phyloP scores from a whole-genome alignment of 257 asterid species.

The Nicotiana benthamiana region DNA sequence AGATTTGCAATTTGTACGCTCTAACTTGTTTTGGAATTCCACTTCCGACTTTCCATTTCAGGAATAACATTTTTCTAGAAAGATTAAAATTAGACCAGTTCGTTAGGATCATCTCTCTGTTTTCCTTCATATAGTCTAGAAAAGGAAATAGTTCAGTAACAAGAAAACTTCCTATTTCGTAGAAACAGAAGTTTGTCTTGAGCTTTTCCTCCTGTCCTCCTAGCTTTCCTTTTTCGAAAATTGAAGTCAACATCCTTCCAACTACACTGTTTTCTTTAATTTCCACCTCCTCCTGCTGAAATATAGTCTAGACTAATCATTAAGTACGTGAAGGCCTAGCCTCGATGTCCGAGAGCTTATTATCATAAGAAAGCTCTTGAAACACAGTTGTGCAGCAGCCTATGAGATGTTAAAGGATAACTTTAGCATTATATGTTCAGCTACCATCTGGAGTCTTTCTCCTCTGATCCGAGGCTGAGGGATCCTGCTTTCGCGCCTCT shows the following conservation, averaged over 20 bases:
- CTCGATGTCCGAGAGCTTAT: neutral
- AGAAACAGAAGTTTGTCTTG: too few relatives aligned
- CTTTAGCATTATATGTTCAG: neutral
- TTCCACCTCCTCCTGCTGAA: neutral
- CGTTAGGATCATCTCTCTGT: neutral
- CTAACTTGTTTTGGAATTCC: neutral
- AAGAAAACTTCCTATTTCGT: neutral
- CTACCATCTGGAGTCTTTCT: slow-evolving; percentile 27
- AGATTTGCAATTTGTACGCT: neutral
- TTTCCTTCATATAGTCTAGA: neutral
- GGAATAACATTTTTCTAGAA: neutral
- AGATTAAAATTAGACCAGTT: neutral
- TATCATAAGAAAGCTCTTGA: neutral
- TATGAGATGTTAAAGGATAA: neutral
- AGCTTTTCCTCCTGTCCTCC: neutral
- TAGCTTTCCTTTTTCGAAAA: neutral
- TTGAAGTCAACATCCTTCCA: neutral
- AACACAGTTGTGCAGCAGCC: neutral
- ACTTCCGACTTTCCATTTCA: neutral
- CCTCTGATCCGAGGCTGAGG: slow-evolving; percentile 36
- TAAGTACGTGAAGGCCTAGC: neutral
- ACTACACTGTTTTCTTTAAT: neutral
- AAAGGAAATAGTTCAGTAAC: neutral
- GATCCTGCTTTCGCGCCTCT: slow-evolving; percentile 43
- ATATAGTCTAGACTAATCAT: neutral